Evolutionary conservation across 2,329 filamentous ascomycete species (phyloP), one percentile per base, ranked within the genome.

Genomic region (Trichoderma oligosporum): DNA sequence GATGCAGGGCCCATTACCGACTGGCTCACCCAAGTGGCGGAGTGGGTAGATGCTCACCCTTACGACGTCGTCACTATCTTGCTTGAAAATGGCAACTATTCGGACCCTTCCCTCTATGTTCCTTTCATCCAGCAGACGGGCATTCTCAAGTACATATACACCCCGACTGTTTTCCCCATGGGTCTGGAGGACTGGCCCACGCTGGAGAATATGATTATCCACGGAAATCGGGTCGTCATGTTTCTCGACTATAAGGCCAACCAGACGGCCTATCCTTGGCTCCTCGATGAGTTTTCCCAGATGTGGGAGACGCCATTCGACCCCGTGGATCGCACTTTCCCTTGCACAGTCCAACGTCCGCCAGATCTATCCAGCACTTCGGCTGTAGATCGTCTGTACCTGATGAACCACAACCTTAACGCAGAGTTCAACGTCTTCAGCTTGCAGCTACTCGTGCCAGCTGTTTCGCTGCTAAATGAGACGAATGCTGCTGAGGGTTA

Each of bases 291-390:
- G 72, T 97, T 96, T 75, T 82, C 82, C 5, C 88, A 96, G 67
- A 82, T 95, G 74, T 96, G 89, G 89, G 90, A 97, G 74, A 93
- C 91, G 1, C 89, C 89, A 0, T 97, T 96, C 69, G 89, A 91
- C 53, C 91, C 84, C 3, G 67, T 71, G 14, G 70, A 84, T 67
- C 73, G 73, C 47, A 70, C 71, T 0, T 96, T 96, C 69, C 91
- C 91, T 0, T 97, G 92, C 74, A 85, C 76, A 0, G 78, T 86
- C 35, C 83, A 96, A 68, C 85, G 92, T 0, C 91, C 92, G 0
- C 89, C 89, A 0, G 75, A 82, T 41, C 74, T 95, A 57, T 66
- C 74, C 2, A 66, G 69, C 0, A 72, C 78, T 2, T 80, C 82
- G 0, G 81, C 83, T 1, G 75, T 77, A 58, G 77, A 85, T 27